phyloP scores from a whole-genome alignment of 2,329 filamentous ascomycete genomes.

The Blumeriella jaapii region DNA sequence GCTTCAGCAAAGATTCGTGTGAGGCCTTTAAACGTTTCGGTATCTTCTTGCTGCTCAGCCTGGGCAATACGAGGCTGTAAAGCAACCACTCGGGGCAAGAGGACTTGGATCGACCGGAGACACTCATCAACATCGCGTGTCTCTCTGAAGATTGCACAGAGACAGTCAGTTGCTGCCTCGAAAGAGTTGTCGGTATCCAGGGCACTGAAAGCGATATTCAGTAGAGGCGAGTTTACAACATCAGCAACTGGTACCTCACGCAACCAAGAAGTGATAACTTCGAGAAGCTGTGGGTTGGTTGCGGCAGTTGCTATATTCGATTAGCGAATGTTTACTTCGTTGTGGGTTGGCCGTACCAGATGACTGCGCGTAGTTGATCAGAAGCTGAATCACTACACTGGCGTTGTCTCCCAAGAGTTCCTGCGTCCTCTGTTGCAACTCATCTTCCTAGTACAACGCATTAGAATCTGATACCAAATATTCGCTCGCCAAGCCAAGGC shows the following conservation, averaged over 20 bases:
- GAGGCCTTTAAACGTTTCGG: slow-evolving; percentile 74
- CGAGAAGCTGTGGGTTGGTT: slow-evolving; percentile 79
- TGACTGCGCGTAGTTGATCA: slow-evolving; percentile 85
- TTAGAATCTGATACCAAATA: slow-evolving; percentile 35
- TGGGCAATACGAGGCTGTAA: slow-evolving; percentile 66
- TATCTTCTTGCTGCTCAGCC: slow-evolving; percentile 68
- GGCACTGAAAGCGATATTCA: slow-evolving; percentile 70
- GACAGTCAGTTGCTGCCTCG: slow-evolving; percentile 80
- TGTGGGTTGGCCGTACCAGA: too few relatives aligned
- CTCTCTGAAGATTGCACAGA: slow-evolving; percentile 85
- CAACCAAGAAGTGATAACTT: slow-evolving; percentile 95
- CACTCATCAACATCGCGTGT: slow-evolving; percentile 91
- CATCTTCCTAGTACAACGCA: slow-evolving; percentile 70
- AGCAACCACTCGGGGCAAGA: slow-evolving; percentile 71
- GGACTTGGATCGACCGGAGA: slow-evolving; percentile 64
- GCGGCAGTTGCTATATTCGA: slow-evolving; percentile 67
- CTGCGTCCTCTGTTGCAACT: slow-evolving; percentile 72
- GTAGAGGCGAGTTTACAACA: slow-evolving; percentile 74
- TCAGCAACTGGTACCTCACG: slow-evolving; percentile 78
- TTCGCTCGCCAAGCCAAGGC: slow-evolving; percentile 27
- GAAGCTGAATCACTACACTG: slow-evolving; percentile 70
- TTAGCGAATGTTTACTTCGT: too few relatives aligned
- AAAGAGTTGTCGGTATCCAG: slow-evolving; percentile 67
- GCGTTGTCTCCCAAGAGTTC: slow-evolving; percentile 89
- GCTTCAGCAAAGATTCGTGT: slow-evolving; percentile 88